phyloP scores from a whole-genome alignment of 768 basidiomycete genomes.

The Naganishia vaughanmartiniae region DNA sequence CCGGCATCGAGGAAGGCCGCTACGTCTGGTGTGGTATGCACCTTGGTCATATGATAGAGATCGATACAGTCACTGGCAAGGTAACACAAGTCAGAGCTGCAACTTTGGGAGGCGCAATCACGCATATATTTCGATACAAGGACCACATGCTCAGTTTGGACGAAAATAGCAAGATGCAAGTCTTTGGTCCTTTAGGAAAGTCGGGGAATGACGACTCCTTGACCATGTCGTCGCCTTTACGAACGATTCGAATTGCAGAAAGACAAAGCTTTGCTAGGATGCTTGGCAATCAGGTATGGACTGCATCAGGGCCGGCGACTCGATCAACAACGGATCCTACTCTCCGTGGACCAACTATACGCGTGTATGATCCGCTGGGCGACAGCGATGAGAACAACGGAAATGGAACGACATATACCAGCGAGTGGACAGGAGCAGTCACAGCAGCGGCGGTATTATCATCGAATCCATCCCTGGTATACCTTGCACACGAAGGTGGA shows the following conservation, averaged over 20 bases:
- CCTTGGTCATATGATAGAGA: constrained; percentile 80
- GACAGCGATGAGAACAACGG: constrained; percentile 32
- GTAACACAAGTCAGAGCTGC: constrained; percentile 62
- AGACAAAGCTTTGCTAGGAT: constrained; percentile 76
- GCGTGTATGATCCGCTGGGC: constrained; percentile 69
- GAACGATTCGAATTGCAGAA: constrained; percentile 63
- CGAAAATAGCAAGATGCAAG: constrained; percentile 75
- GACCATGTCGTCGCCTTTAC: constrained; percentile 54
- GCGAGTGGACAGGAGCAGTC: constrained; percentile 72
- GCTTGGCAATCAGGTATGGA: constrained; percentile 78
- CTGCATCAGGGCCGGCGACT: constrained; percentile 56
- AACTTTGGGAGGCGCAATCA: constrained; percentile 67
- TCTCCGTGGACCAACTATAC: constrained; percentile 66
- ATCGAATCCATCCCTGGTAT: constrained; percentile 65
- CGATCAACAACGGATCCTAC: constrained; percentile 43
- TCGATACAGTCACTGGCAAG: constrained; percentile 66
- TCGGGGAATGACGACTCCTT: constrained; percentile 30
- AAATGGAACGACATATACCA: constrained; percentile 62
- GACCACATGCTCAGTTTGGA: constrained; percentile 75
- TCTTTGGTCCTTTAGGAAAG: constrained; percentile 56
- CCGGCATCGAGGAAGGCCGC: constrained; percentile 57
- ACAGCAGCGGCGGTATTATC: constrained; percentile 76
- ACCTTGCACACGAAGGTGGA: constrained; percentile 89
- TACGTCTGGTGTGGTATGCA: constrained; percentile 84
- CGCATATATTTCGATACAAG: constrained; percentile 68